Evolutionary conservation across 2,329 filamentous ascomycete genomes (phyloP).

Genomic region (Hypoxylon sp.): DNA sequence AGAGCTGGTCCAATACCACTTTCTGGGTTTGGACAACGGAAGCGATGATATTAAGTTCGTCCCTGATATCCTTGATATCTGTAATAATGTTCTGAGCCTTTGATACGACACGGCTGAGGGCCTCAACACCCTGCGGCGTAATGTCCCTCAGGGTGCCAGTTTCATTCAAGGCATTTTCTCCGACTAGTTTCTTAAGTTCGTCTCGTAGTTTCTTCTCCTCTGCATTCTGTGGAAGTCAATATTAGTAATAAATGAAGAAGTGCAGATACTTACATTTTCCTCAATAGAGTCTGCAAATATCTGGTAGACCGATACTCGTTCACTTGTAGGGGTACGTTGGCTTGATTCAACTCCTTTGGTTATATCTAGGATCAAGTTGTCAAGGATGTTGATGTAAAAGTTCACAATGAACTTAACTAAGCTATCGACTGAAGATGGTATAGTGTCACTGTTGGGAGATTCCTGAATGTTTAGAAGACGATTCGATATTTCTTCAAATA

Average conservation of each 20-base stretch:
- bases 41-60: constrained; percentile 14
- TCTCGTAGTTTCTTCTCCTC: constrained; percentile 2
- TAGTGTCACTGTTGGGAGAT: neutral
- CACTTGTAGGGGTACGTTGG: neutral
- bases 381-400: constrained; percentile 13
- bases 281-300: constrained; percentile 13
- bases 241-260: neutral
- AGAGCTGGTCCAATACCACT: constrained; percentile 5
- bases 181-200: neutral
- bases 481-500: constrained; percentile 9
- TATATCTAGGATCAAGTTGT: constrained; percentile 9
- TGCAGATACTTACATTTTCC: constrained; percentile 1
- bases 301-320: neutral
- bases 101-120: neutral
- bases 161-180: neutral
- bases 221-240: neutral
- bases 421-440: constrained; percentile 5
- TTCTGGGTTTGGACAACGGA: constrained; percentile 10
- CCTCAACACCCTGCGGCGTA: neutral
- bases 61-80: constrained; percentile 14
- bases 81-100: constrained; percentile 2
- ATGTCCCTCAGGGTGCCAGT: neutral
- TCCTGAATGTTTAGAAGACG: neutral
- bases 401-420: constrained; percentile 12
- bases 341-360: neutral